These are phyloP conservation scores for Platismatia glauca DNA, from an alignment of 495 filamentous ascomycete genomes.

Conservation along the genomic window DNA sequence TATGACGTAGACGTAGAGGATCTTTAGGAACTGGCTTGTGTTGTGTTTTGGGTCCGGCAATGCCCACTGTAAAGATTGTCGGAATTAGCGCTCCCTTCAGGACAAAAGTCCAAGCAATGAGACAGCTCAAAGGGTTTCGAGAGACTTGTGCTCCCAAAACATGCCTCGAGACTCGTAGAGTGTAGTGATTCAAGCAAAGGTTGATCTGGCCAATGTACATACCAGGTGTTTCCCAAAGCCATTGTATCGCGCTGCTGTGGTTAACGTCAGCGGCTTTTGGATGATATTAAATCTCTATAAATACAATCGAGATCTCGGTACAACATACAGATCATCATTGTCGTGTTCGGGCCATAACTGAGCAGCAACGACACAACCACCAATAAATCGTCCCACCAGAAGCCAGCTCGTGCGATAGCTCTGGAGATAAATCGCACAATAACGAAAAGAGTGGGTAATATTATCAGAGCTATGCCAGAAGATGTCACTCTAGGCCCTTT, in stretches of 20 bases:
- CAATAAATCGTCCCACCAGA: slow-evolving; percentile 35
- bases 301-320: neutral
- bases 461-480: slow-evolving; percentile 17
- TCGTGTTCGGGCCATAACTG: slow-evolving; percentile 6
- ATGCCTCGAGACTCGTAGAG: too few relatives aligned
- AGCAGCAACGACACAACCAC: slow-evolving; percentile 26
- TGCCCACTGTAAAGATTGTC: too few relatives aligned
- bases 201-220: too few relatives aligned
- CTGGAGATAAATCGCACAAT: slow-evolving; percentile 29
- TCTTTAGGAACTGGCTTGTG: slow-evolving; percentile 16
- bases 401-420: slow-evolving; percentile 25
- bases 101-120: too few relatives aligned
- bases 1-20: slow-evolving; percentile 20
- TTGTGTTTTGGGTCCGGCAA: slow-evolving; percentile 11
- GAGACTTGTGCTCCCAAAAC: too few relatives aligned
- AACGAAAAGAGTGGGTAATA: slow-evolving; percentile 31
- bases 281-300: neutral
- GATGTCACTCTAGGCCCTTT: slow-evolving; percentile 6
- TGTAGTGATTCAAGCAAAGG: too few relatives aligned
- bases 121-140: too few relatives aligned
- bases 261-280: neutral
- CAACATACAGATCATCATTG: slow-evolving; percentile 15
- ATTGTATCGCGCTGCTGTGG: slow-evolving; percentile 9
- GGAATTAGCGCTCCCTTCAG: too few relatives aligned
- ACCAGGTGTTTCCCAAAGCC: slow-evolving; percentile 19